phyloP scores from a whole-genome alignment of 208 protist species.

The Herpetomonas samuelpessoai region DNA sequence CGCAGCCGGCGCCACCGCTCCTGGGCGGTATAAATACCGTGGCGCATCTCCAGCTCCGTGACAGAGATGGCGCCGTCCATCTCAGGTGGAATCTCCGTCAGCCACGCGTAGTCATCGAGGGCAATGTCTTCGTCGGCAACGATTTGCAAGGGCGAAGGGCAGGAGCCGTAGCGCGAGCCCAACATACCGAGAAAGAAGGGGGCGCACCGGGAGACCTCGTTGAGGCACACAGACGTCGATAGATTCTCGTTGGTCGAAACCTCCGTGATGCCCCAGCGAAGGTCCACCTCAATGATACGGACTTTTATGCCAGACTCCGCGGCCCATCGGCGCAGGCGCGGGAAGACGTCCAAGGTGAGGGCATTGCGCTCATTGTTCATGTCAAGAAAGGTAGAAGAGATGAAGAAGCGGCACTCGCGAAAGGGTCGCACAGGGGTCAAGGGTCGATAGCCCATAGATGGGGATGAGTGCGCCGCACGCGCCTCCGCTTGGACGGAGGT shows the following conservation, averaged over 20 bases:
- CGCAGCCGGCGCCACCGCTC: constrained; percentile 14
- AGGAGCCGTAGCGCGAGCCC: constrained; percentile 88
- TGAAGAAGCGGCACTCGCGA: constrained; percentile 90
- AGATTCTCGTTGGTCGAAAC: constrained; percentile 63
- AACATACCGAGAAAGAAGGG: constrained; percentile 94
- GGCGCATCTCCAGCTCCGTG: constrained; percentile 94
- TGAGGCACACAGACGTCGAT: constrained; percentile 91
- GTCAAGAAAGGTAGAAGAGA: constrained; percentile 96
- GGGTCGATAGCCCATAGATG: too few species aligned
- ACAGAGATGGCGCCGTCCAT: constrained; percentile 69
- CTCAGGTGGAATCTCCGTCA: constrained; percentile 27
- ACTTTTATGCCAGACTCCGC: constrained; percentile 54
- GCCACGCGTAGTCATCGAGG: constrained; percentile 64
- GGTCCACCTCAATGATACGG: constrained; percentile 89
- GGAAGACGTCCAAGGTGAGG: constrained; percentile 92
- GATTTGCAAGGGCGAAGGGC: constrained; percentile 62
- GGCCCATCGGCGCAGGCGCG: constrained; percentile 83
- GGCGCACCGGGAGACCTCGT: constrained; percentile 92
- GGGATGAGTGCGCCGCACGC: too few species aligned
- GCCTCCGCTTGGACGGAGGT: too few species aligned
- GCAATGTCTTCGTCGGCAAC: constrained; percentile 73
- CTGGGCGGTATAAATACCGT: constrained; percentile 70
- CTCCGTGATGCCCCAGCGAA: constrained; percentile 96
- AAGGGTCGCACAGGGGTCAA: too few species aligned
- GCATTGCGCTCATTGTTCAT: constrained; percentile 96